These are phyloP conservation scores for Fusarium albidum DNA, from an alignment of 2,329 filamentous ascomycete species.

Conservation along the genomic window DNA sequence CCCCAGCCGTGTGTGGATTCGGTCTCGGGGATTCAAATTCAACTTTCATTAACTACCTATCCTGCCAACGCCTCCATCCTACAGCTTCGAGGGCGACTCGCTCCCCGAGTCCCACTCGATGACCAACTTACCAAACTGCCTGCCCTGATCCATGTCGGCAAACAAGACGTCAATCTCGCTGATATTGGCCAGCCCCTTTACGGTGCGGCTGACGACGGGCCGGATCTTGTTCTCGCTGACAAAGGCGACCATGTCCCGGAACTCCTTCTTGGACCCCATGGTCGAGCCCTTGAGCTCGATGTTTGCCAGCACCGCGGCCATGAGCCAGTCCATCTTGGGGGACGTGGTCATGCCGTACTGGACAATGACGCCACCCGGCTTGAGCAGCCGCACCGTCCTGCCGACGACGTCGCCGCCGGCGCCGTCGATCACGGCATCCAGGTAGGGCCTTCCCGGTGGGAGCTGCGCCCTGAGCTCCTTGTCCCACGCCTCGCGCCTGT, in stretches of 20 bases:
- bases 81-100: slow-evolving; percentile 51
- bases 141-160: slow-evolving; percentile 84
- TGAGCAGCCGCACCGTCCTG: slow-evolving; percentile 73
- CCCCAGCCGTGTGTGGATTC: no score
- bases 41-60: background rate
- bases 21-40: slow-evolving; percentile 2
- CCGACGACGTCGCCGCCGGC: slow-evolving; percentile 86
- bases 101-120: slow-evolving; percentile 67
- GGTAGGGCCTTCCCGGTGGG: slow-evolving; percentile 69
- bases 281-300: slow-evolving; percentile 86
- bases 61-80: slow-evolving; percentile 13
- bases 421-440: slow-evolving; percentile 90
- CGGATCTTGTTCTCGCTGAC: slow-evolving; percentile 76
- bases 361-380: slow-evolving; percentile 83
- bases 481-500: slow-evolving; percentile 83
- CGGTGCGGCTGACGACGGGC: slow-evolving; percentile 79
- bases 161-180: slow-evolving; percentile 85
- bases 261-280: slow-evolving; percentile 92
- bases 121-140: slow-evolving; percentile 93
- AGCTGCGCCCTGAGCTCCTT: slow-evolving; percentile 73
- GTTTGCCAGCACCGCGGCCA: slow-evolving; percentile 86
- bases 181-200: slow-evolving; percentile 77
- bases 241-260: slow-evolving; percentile 88
- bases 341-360: slow-evolving; percentile 90
- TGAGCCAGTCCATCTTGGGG: slow-evolving; percentile 86